phyloP scores from a whole-genome alignment of 345 rosid genomes.

The Isatis tinctoria region DNA sequence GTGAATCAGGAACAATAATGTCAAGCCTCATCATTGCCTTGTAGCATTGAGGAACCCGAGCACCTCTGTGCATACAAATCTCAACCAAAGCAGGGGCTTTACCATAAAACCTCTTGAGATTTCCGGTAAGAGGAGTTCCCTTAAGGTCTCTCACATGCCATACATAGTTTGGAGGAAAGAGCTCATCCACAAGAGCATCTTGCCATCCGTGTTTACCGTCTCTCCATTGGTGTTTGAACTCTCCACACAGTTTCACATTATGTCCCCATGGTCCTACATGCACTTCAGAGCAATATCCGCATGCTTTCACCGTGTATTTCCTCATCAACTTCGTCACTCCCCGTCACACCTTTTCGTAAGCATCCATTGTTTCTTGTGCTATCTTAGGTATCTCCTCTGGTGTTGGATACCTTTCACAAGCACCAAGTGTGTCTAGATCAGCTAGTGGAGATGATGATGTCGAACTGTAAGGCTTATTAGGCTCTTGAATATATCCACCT shows the following conservation, averaged over 20 bases:
- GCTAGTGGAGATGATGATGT: conserved; percentile 41
- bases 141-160: conserved; percentile 75
- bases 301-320: conserved; percentile 78
- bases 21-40: conserved; percentile 97
- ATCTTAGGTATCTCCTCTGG: conserved; percentile 52
- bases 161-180: conserved; percentile 69
- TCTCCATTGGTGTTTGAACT: conserved; percentile 89
- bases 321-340: conserved; percentile 71
- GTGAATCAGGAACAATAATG: conserved; percentile 68
- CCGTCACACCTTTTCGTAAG: conserved; percentile 54
- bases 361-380: conserved; percentile 76
- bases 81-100: conserved; percentile 83
- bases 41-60: conserved; percentile 52
- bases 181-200: conserved; percentile 70
- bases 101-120: conserved; percentile 74
- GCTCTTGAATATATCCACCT: conserved; percentile 65
- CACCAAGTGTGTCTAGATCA: conserved; percentile 76
- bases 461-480: conserved; percentile 40
- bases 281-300: conserved; percentile 91
- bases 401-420: conserved; percentile 39
- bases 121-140: conserved; percentile 56
- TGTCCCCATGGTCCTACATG: conserved; percentile 98
- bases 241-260: conserved; percentile 87
- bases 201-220: conserved; percentile 99
- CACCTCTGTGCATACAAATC: conserved; percentile 77